Base-by-base conservation (phyloP, 1,139 yeast genomes). In the Torulaspora globosa region DNA sequence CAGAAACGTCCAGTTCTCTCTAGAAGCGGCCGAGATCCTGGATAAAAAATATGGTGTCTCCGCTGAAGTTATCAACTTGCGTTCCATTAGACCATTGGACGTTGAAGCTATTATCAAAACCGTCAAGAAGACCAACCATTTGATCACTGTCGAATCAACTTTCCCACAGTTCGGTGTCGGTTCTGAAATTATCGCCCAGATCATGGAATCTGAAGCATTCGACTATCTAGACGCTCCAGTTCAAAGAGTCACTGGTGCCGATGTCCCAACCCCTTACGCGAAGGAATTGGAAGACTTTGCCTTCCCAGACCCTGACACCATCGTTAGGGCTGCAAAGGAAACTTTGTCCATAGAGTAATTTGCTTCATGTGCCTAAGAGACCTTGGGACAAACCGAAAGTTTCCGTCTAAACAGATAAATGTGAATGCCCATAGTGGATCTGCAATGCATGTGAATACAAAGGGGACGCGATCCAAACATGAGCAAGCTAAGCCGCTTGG, bases 81-180 rank as follows among this genome's bases (percentile, higher is more conserved):
- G 99, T 76, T 82, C 96, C 49, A 90, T 92, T 73, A 90, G 92
- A 77, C 99, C 99, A 49, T 76, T 92, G 71, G 99, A 92, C 66
- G 80, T 87, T 41, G 89, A 87, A 56, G 74, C 96, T 57, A 85
- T 94, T 59, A 71, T 89, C 64, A 81, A 80, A 64, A 82, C 96
- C 30, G 89, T 92, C 66, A 92, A 89, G 79, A 94, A 94, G 82
- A 94, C 99, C 60, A 86, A 89, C 76, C 96, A 95, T 68, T 80
- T 90, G 70, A 82, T 94, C 62, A 84, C 97, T 44, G 97, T 92
- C 54, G 98, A 94, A 75, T 84, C 96, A 47, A 97, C 96, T 50
- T 94, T 82, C 95, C 98, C 98, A 60, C 94, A 89, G 49, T 92
- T 88, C 66, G 97, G 98, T 73, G 95, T 94, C 58, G 98, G 98